Conservation (phyloP, 176 grass and related monocot genomes). For the Coix lacrymajobi region DNA sequence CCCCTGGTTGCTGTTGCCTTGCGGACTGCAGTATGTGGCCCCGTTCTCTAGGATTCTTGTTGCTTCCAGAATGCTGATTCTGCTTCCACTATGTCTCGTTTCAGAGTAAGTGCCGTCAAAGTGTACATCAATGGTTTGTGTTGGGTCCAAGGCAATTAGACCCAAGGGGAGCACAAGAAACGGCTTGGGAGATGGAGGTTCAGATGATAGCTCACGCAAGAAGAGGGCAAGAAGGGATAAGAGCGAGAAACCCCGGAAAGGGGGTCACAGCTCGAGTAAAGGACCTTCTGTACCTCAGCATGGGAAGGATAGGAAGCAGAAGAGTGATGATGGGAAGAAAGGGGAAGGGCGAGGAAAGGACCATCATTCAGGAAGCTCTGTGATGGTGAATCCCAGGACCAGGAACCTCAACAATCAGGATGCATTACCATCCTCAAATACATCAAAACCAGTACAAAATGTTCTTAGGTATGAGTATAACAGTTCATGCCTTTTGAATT, state of each 20-base stretch:
- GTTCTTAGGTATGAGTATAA: conserved; percentile 41
- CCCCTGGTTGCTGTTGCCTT: not conserved
- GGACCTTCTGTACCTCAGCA: not conserved
- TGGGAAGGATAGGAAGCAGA: conserved; percentile 15
- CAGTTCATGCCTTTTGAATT: not conserved
- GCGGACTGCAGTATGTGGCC: not conserved
- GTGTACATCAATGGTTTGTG: conserved; percentile 25
- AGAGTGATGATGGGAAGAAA: conserved; percentile 22
- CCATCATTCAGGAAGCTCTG: not conserved
- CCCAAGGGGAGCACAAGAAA: not conserved
- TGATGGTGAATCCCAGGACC: not conserved
- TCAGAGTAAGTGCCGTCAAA: not conserved
- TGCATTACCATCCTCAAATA: not conserved
- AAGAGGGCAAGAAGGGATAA: conserved; percentile 37
- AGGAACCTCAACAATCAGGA: conserved; percentile 11
- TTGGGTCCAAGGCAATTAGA: conserved; percentile 17
- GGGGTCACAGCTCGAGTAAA: conserved; percentile 6
- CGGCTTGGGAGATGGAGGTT: not conserved
- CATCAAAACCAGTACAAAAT: conserved; percentile 27
- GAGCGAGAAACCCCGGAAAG: conserved; percentile 28
- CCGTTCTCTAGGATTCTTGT: not conserved
- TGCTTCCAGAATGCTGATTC: not conserved
- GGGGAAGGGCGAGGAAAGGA: conserved; percentile 26
- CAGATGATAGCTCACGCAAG: conserved; percentile 13
- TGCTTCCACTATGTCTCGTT: not conserved